These are phyloP conservation scores for Solanum tarijense DNA, from an alignment of 257 asterid species.

Conservation along the genomic window DNA sequence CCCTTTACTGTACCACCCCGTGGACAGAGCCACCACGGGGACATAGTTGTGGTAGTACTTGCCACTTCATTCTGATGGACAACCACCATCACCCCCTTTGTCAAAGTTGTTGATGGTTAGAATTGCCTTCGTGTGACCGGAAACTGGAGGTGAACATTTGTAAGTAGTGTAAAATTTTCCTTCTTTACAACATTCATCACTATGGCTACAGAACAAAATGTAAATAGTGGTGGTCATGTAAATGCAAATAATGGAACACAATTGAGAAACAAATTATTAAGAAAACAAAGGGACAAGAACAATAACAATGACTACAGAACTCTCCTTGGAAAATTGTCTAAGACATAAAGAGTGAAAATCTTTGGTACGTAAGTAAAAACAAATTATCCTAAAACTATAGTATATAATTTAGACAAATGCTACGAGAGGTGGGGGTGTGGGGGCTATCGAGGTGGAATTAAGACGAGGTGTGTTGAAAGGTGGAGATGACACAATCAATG, in stretches of 20 bases:
- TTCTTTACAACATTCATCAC: constrained; percentile 14
- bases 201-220: not conserved
- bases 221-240: not conserved
- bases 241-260: not conserved
- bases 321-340: not conserved
- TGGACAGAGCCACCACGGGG: constrained; percentile 16
- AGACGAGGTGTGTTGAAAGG: too few species aligned
- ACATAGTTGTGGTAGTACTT: constrained; percentile 18
- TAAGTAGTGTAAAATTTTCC: constrained; percentile 7
- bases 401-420: too few species aligned
- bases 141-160: constrained; percentile 12
- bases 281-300: not conserved
- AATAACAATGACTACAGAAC: not conserved
- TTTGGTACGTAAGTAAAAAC: too few species aligned
- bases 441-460: too few species aligned
- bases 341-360: not conserved
- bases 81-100: constrained; percentile 21
- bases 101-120: constrained; percentile 19
- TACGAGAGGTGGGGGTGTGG: too few species aligned
- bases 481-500: too few species aligned
- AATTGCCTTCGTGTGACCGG: constrained; percentile 16
- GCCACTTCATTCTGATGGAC: constrained; percentile 24
- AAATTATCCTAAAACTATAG: too few species aligned
- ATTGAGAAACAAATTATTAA: not conserved
- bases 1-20: constrained; percentile 17